Conservation (phyloP, 73 alveolate genomes). For the Paramecium caudatum region DNA sequence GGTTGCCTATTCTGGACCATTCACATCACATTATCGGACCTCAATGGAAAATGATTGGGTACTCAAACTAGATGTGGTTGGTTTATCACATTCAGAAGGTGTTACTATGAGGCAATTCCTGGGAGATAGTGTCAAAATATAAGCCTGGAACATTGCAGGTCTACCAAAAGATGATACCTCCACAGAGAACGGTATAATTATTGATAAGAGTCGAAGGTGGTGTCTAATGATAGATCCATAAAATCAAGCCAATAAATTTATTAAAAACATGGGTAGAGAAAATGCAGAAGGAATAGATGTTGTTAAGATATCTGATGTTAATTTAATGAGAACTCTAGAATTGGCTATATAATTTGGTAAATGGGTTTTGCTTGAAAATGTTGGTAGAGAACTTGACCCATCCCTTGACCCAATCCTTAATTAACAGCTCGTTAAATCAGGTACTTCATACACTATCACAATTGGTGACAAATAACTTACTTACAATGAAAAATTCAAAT, state of each 20-base stretch:
- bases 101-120: constrained; percentile 98
- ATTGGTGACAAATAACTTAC: constrained; percentile 89
- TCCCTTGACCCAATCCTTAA: constrained; percentile 99
- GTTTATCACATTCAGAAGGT: constrained; percentile 90
- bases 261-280: constrained; percentile 99
- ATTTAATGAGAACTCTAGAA: constrained; percentile 84
- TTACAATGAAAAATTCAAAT: constrained; percentile 92
- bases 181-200: constrained; percentile 98
- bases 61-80: constrained; percentile 83
- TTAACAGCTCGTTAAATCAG: constrained; percentile 83
- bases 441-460: constrained; percentile 71
- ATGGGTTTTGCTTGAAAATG: constrained; percentile 99
- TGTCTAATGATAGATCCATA: constrained; percentile 99
- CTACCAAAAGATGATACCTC: constrained; percentile 97
- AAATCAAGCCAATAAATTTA: constrained; percentile 97
- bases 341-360: constrained; percentile 98
- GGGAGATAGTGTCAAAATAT: constrained; percentile 97
- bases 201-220: constrained; percentile 99
- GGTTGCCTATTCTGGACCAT: constrained; percentile 99
- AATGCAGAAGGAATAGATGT: constrained; percentile 81
- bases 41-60: constrained; percentile 96
- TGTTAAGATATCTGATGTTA: constrained; percentile 73
- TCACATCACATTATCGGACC: constrained; percentile 92
- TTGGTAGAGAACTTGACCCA: constrained; percentile 99
- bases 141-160: constrained; percentile 78